These are phyloP conservation scores for Inonotus obliquus DNA, from an alignment of 1,284 basidiomycete genomes.

Conservation along the genomic window DNA sequence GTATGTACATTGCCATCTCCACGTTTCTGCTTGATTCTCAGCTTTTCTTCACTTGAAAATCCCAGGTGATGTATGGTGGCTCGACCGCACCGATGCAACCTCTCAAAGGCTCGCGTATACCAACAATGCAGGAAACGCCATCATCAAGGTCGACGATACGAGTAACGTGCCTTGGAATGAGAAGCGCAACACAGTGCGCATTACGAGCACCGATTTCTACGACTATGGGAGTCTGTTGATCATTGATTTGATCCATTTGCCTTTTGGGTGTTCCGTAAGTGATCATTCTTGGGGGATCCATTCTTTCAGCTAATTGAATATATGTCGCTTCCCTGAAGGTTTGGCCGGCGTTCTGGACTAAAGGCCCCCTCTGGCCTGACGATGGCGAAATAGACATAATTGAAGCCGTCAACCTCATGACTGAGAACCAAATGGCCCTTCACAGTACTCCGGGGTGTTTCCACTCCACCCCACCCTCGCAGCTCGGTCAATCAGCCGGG, in stretches of 20 bases:
- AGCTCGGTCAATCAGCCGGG: slow-evolving; percentile 34
- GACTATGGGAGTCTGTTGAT: slow-evolving; percentile 55
- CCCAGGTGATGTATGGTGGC: slow-evolving; percentile 50
- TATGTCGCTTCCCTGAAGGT: slow-evolving; percentile 29
- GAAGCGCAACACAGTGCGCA: slow-evolving; percentile 55
- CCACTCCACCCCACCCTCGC: slow-evolving; percentile 29
- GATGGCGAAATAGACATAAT: slow-evolving; percentile 55
- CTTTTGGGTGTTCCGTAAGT: slow-evolving; percentile 62
- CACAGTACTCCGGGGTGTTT: slow-evolving; percentile 43
- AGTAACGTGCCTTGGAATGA: slow-evolving; percentile 41
- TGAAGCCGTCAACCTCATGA: slow-evolving; percentile 49
- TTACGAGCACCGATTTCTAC: slow-evolving; percentile 49
- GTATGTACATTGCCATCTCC: slow-evolving; percentile 31
- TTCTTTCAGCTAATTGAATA: background rate
- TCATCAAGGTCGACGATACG: slow-evolving; percentile 57
- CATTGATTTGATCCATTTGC: slow-evolving; percentile 56
- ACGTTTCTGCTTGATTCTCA: background rate
- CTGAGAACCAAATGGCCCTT: slow-evolving; percentile 56
- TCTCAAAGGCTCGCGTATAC: slow-evolving; percentile 47
- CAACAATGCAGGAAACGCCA: slow-evolving; percentile 47
- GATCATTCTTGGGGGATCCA: background rate
- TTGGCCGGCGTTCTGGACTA: slow-evolving; percentile 57
- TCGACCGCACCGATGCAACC: slow-evolving; percentile 39
- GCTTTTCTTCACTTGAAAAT: background rate
- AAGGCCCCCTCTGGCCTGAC: slow-evolving; percentile 48